Percentiles rank a stretch among this genome's conserved stretches.
These are phyloP conservation scores for Paralagenidium karlingii DNA, from an alignment of 352 stramenopile species.

Conservation along the genomic window DNA sequence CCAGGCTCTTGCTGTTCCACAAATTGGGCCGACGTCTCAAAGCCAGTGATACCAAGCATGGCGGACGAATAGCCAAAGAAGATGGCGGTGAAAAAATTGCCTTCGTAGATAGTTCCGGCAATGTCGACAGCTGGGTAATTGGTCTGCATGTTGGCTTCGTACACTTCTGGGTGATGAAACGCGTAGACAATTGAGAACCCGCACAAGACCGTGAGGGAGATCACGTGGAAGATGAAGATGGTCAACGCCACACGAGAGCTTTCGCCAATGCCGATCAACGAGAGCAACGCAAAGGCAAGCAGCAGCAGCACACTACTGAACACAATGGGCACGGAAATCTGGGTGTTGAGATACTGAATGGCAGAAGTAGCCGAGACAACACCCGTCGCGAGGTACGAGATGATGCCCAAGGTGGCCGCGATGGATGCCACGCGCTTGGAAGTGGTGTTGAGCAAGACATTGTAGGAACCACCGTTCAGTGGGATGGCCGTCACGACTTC, in stretches of 20 bases:
- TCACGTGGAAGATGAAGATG: slow-evolving; percentile 79
- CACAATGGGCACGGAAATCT: slow-evolving; percentile 26
- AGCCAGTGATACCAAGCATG: slow-evolving; percentile 86
- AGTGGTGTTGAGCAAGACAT: slow-evolving; percentile 86
- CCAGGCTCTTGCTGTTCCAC: slow-evolving; percentile 81
- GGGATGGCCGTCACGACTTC: slow-evolving; percentile 85
- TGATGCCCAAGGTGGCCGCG: slow-evolving; percentile 80
- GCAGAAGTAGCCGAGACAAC: slow-evolving; percentile 53
- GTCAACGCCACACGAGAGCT: slow-evolving; percentile 65
- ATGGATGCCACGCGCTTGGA: slow-evolving; percentile 83
- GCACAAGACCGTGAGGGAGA: slow-evolving; percentile 61
- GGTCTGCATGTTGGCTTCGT: slow-evolving; percentile 54
- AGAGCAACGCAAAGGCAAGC: slow-evolving; percentile 74
- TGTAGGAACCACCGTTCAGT: slow-evolving; percentile 87
- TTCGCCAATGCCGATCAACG: slow-evolving; percentile 78
- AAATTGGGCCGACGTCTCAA: slow-evolving; percentile 86
- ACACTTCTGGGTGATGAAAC: slow-evolving; percentile 23
- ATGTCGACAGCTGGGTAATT: slow-evolving; percentile 47
- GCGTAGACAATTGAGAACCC: slow-evolving; percentile 47
- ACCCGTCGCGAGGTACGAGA: slow-evolving; percentile 86
- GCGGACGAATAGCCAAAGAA: slow-evolving; percentile 74
- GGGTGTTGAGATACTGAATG: slow-evolving; percentile 44
- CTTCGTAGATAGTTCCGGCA: slow-evolving; percentile 14
- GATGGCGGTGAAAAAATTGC: slow-evolving; percentile 40
- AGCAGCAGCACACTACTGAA: slow-evolving; percentile 38